These are phyloP conservation scores for Incumbomyces lentus DNA, from an alignment of 2,329 filamentous ascomycete genomes.

Conservation along the genomic window DNA sequence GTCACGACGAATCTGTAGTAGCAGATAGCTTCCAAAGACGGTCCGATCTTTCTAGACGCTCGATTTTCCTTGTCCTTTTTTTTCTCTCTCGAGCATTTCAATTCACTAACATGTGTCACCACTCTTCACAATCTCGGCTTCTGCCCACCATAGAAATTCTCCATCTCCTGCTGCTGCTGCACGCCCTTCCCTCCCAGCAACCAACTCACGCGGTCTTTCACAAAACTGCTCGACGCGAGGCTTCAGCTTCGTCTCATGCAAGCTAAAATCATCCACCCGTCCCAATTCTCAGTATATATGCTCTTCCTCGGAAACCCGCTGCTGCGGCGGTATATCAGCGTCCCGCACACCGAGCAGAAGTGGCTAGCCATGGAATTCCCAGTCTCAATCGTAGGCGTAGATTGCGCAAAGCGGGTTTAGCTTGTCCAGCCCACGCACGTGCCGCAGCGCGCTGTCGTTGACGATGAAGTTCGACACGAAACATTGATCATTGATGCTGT, in stretches of 20 bases:
- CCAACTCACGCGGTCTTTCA: conserved; percentile 45
- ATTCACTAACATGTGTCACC: too few species aligned
- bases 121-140: too few species aligned
- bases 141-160: too few species aligned
- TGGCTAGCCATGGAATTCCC: conserved; percentile 48
- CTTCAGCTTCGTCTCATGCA: conserved; percentile 48
- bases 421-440: conserved; percentile 43
- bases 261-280: conserved; percentile 52
- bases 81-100: too few species aligned
- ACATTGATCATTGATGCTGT: conserved; percentile 53
- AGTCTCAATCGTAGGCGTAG: conserved; percentile 38
- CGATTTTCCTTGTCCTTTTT: too few species aligned
- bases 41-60: too few species aligned
- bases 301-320: conserved; percentile 33
- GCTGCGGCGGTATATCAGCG: conserved; percentile 48
- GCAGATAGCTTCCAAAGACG: neutral
- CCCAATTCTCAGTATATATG: conserved; percentile 47
- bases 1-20: conserved; percentile 62
- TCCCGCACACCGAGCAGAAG: conserved; percentile 52
- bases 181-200: conserved; percentile 29
- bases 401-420: conserved; percentile 38
- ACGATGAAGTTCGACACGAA: conserved; percentile 51
- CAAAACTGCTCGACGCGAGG: conserved; percentile 45
- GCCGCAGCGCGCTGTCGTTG: conserved; percentile 34
- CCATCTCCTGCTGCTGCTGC: too few species aligned